Base-by-base conservation (phyloP, 2,329 filamentous ascomycete genomes). In the Arachnomyces sp. region DNA sequence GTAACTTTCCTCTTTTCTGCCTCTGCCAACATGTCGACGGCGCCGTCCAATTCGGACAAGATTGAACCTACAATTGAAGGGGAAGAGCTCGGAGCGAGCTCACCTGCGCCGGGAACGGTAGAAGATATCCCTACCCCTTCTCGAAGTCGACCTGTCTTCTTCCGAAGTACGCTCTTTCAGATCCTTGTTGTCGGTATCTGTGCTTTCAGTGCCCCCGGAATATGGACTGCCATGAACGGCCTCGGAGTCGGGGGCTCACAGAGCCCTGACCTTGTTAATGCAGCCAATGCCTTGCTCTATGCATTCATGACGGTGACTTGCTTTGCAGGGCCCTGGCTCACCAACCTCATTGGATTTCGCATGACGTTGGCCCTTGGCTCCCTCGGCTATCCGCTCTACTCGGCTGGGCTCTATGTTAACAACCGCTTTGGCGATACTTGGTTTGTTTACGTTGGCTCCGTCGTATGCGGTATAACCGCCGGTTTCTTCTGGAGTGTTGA, bases 401-500 rank as follows among this genome's bases (percentile, higher is more conserved):
- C 82, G 0, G 83, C 82, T 0, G 82, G 80, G 0, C 62, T 86
- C 0, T 86, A 86, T 56, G 77, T 74, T 3, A 84, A 86, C 59
- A 86, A 85, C 53, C 72, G 82, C 0, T 86, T 73, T 51, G 80
- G 79, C 1, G 77, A 64, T 1, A 74, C 80, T 47, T 87, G 83
- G 83, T 71, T 86, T 7, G 72, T 80, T 0, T 68, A 86, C 1
- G 59, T 86, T 7, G 83, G 82, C 0, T 80, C 80, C 1, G 80
- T 80, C 0, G 65, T 82, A 0, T 86, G 82, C 46, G 82, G 82
- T 13, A 69, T 85, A 25, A 80, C 77, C 0, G 82, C 83, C 0
- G 83, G 83, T 0, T 68, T 86, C 0, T 86, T 86, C 59, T 87
- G 83, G 83, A 80, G 80, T 69, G 77, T 82, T 0, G 83, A 87